Conservation (phyloP, 768 basidiomycete species). For the Lactarius akahatsu region DNA sequence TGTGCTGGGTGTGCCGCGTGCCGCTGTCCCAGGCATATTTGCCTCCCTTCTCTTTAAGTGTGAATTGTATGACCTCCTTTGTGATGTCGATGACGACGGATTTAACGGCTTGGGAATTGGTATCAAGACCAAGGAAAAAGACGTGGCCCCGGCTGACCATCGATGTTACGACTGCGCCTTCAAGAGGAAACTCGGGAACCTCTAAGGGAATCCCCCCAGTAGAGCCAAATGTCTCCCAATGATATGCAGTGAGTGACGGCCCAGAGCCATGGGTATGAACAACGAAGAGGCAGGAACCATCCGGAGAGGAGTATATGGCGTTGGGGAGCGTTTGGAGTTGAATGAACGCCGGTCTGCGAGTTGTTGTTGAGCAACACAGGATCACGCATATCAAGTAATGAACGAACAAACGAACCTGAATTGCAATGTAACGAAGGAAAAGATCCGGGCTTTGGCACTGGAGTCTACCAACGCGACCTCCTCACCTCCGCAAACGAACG, state of each 20-base stretch:
- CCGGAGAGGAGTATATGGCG: conserved; percentile 48
- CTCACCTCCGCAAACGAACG: conserved; percentile 51
- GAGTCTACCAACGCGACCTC: conserved; percentile 55
- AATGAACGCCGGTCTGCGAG: conserved; percentile 45
- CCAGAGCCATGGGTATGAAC: conserved; percentile 29
- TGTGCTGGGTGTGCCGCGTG: conserved; percentile 39
- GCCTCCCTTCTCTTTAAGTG: conserved; percentile 47
- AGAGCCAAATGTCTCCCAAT: conserved; percentile 58
- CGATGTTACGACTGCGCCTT: conserved; percentile 44
- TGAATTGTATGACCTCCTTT: conserved; percentile 54
- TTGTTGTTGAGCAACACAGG: background rate
- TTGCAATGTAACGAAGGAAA: conserved; percentile 51
- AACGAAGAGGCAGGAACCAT: conserved; percentile 52
- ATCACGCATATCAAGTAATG: background rate
- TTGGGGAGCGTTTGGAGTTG: conserved; percentile 38
- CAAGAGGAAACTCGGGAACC: conserved; percentile 33
- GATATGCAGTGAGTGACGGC: conserved; percentile 42
- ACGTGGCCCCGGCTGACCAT: conserved; percentile 43
- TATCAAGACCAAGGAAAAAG: conserved; percentile 46
- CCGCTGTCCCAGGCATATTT: conserved; percentile 26
- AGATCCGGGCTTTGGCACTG: conserved; percentile 45
- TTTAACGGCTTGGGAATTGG: conserved; percentile 34
- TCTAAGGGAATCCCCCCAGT: conserved; percentile 43
- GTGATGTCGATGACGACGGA: conserved; percentile 55
- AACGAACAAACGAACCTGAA: conserved; percentile 46